Base-by-base conservation (phyloP, 164 flowering plant genomes). In the Dillenia turbinata region DNA sequence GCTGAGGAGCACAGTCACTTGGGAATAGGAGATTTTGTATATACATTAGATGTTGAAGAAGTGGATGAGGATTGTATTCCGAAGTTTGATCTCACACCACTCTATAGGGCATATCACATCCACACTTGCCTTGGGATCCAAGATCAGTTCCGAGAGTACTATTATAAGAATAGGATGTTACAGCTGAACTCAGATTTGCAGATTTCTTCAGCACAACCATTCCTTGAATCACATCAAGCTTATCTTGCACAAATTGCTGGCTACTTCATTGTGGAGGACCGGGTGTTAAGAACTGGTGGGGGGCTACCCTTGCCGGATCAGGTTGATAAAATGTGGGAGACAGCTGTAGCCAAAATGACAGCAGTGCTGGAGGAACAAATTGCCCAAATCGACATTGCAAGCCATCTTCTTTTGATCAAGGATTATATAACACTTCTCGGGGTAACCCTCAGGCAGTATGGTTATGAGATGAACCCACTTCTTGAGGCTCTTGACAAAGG, bases 111-210 rank as follows among this genome's bases (percentile, higher is more conserved):
- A 17, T 73, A 77, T 72, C 92, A 90, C 71, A 90, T 90, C 59
- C 90, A 93, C 66, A 73, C 77, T 44, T 84, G 90, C 55, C 84
- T 93, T n/a, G 89, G 86, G 15, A 73, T 85, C 59, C 79, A 72
- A 60, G 85, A 84, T 63, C 83, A 83, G 66, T 88, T 93, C 68
- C 80, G 90, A n/a, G 89, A 90, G 4, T 87, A 88, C 64, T 93
- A 90, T 73, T 89, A 81, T 59, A 83, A 78, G 57, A 93, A 90
- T 66, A 79, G 98, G 44, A 44, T 78, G 26, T 56, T 89, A 74
- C 98, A 93, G 79, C 79, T 92, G 40, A 90, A 71, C 58, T 85
- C 87, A 15, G 97, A 93, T 70, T 65, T 90, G 73, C 90, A 93
- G 66, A 83, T 88, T 24, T 84, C 94, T 5, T 74, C 85, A 2